Base-by-base conservation (phyloP, 2,329 filamentous ascomycete genomes). In the Colletotrichum noveboracense region DNA sequence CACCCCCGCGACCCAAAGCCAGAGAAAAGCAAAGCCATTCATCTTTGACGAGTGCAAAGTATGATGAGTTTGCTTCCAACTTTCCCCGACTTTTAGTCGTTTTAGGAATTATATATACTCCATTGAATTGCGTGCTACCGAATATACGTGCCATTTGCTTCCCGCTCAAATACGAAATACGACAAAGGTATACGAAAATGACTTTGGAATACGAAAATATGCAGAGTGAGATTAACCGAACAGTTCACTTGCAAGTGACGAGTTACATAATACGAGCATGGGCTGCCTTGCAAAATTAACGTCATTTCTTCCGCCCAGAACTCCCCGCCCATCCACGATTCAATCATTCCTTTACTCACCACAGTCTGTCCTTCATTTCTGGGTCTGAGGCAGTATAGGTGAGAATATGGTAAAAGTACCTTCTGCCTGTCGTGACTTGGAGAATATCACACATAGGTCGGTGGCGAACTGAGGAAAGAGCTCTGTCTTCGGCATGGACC, bases 231-330 rank as follows among this genome's bases (percentile, higher is more conserved):
- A 1, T 16, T 58, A 28, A 4, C 24, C 24, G 24, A 58, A 18
- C 10, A 7, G 0, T 6, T 18, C 21, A 13, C 24, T 9, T 10
- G 7, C 1, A 18, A 6, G 0, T 58, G 5, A 0, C 4, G 13
- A 28, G 3, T 58, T n/a, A n/a, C 5, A 48, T 48, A 48, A 48
- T 48, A 0, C 38, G 0, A 48, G 3, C 38, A 1, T 12, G 5
- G 55, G 1, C 24, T 28, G 24, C 9, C 5, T 28, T 18, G 24
- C 55, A 58, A 13, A 10, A 58, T 16, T 18, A 16, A 16, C 4
- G 52, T 56, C 21, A 56, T 16, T 56, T 26, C 3, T 58, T 3
- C 43, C 43, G 6, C 5, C 10, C 10, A 52, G n/a, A 48, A 52
- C 1, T 52, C 12, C n/a, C 3, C 12, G 10, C 6, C n/a, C 43